Conservation (phyloP, 2,329 filamentous ascomycete genomes). For the Clonostachys byssicola region DNA sequence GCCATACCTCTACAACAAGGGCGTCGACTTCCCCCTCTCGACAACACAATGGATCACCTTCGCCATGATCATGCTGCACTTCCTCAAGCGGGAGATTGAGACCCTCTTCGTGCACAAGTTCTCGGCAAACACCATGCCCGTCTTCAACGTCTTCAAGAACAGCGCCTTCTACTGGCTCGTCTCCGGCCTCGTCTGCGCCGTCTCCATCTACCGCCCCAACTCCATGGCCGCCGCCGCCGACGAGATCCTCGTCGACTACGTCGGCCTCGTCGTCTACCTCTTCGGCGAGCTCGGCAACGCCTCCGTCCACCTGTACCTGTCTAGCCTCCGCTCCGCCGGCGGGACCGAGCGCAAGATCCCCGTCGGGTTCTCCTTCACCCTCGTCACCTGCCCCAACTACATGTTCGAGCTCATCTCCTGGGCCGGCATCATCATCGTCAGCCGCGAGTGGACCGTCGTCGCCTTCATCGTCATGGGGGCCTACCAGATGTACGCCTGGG, state of each 20-base stretch:
- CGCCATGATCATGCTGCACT: slow-evolving; percentile 74
- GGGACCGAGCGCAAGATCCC: slow-evolving; percentile 88
- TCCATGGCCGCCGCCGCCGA: slow-evolving; percentile 58
- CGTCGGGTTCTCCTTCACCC: slow-evolving; percentile 73
- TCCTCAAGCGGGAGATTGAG: slow-evolving; percentile 92
- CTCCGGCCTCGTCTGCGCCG: slow-evolving; percentile 75
- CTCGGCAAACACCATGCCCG: slow-evolving; percentile 90
- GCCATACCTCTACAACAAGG: slow-evolving; percentile 50
- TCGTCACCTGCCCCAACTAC: slow-evolving; percentile 97
- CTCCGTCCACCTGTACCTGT: slow-evolving; percentile 74
- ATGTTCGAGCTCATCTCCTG: slow-evolving; percentile 88
- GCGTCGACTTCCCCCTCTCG: slow-evolving; percentile 42
- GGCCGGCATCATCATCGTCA: slow-evolving; percentile 76
- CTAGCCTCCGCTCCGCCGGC: slow-evolving; percentile 71
- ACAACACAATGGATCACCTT: slow-evolving; percentile 71
- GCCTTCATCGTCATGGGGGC: slow-evolving; percentile 73
- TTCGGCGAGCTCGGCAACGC: slow-evolving; percentile 80
- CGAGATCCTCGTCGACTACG: slow-evolving; percentile 50
- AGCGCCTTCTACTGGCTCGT: slow-evolving; percentile 89
- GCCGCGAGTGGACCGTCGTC: slow-evolving; percentile 72
- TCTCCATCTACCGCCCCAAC: slow-evolving; percentile 78
- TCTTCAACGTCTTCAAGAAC: slow-evolving; percentile 90
- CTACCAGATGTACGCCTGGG: slow-evolving; percentile 83
- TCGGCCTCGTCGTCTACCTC: slow-evolving; percentile 67
- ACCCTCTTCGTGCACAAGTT: slow-evolving; percentile 95